A percentile compares a stretch with the other conserved stretches of the same genome.
These are phyloP conservation scores for Pythium biforme DNA, from an alignment of 352 stramenopile genomes.

Conservation along the genomic window DNA sequence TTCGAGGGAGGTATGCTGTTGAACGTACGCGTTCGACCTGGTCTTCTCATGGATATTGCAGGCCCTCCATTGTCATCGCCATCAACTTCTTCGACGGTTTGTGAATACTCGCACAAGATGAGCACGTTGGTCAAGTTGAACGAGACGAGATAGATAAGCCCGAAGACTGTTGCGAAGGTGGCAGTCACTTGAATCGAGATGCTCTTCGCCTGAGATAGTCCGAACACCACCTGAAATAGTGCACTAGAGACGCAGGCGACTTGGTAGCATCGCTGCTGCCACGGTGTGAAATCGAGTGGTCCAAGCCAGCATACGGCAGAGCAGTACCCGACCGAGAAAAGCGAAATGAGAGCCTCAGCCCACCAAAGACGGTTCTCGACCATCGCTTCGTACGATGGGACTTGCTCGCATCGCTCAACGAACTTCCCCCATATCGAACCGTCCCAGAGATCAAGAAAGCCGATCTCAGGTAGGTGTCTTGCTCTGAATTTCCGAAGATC, in stretches of 20 bases:
- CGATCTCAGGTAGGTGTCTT: neutral
- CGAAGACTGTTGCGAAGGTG: slow-evolving; percentile 32
- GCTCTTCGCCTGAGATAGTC: slow-evolving; percentile 27
- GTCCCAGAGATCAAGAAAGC: slow-evolving; percentile 25
- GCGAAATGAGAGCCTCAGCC: slow-evolving; percentile 45
- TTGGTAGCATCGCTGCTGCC: slow-evolving; percentile 44
- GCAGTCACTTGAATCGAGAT: slow-evolving; percentile 35
- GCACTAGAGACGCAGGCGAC: slow-evolving; percentile 36
- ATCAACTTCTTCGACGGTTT: slow-evolving; percentile 1
- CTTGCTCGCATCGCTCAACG: slow-evolving; percentile 24
- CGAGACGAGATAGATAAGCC: slow-evolving; percentile 39
- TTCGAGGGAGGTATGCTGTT: slow-evolving; percentile 16
- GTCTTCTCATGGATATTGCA: neutral
- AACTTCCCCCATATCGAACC: slow-evolving; percentile 27
- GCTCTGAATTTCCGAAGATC: neutral
- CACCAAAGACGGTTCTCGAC: slow-evolving; percentile 35
- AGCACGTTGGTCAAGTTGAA: slow-evolving; percentile 66
- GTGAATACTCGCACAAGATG: slow-evolving; percentile 40
- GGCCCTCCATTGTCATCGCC: neutral
- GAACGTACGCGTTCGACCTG: slow-evolving; percentile 13
- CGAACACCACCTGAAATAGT: slow-evolving; percentile 41
- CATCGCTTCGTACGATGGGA: slow-evolving; percentile 32
- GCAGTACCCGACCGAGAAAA: slow-evolving; percentile 49
- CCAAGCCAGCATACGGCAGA: slow-evolving; percentile 46
- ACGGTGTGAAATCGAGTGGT: slow-evolving; percentile 47